These are phyloP conservation scores for Claviceps sp. DNA, from an alignment of 2,329 filamentous ascomycete species.

Conservation along the genomic window DNA sequence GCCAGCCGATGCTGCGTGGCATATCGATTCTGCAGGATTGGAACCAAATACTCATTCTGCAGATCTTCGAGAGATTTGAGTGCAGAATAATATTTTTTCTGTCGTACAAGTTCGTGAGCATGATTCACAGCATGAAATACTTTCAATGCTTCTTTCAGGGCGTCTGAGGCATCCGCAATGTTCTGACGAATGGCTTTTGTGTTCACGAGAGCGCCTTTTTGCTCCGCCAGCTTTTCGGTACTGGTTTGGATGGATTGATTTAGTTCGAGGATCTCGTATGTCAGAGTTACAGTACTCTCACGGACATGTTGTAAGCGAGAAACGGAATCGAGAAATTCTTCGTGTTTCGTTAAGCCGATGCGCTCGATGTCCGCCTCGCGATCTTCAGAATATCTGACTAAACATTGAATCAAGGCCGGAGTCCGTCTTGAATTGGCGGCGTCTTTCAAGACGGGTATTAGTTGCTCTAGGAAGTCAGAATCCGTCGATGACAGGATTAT, in stretches of 20 bases:
- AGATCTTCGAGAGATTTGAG: constrained; percentile 88
- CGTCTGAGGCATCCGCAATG: constrained; percentile 82
- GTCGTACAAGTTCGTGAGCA: constrained; percentile 78
- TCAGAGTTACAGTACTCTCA: constrained; percentile 78
- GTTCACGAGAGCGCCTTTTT: constrained; percentile 89
- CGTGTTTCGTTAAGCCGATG: constrained; percentile 90
- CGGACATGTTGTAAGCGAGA: constrained; percentile 87
- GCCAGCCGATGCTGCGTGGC: constrained; percentile 91
- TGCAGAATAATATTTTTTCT: constrained; percentile 92
- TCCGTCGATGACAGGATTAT: constrained; percentile 89
- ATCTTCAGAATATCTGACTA: constrained; percentile 61
- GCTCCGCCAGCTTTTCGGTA: constrained; percentile 83
- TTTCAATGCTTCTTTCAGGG: constrained; percentile 79
- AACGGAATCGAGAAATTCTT: constrained; percentile 89
- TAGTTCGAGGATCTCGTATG: constrained; percentile 78
- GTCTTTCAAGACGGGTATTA: constrained; percentile 90
- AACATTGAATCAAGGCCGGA: constrained; percentile 59
- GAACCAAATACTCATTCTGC: constrained; percentile 81
- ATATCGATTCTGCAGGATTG: constrained; percentile 63
- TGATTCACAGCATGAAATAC: constrained; percentile 88
- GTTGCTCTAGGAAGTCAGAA: constrained; percentile 84
- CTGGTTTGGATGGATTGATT: constrained; percentile 93
- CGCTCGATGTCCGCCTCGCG: constrained; percentile 85
- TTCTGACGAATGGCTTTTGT: constrained; percentile 88
- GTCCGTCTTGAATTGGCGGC: constrained; percentile 64